phyloP scores from a whole-genome alignment of 1,284 basidiomycete species.

The Irpex rosettiformis region DNA sequence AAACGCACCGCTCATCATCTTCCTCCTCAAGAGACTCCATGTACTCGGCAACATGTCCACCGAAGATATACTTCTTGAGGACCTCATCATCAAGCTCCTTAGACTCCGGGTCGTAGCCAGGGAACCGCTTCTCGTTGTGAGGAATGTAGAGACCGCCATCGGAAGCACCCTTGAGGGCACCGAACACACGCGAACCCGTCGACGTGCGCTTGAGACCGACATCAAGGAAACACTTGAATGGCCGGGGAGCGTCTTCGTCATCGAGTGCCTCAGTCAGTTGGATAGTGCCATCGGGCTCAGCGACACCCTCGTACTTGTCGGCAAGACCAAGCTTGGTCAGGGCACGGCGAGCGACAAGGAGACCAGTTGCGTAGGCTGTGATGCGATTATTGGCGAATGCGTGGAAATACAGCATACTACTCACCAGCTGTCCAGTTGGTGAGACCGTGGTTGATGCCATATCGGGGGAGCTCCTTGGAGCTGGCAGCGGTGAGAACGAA shows the following conservation, averaged over 20 bases:
- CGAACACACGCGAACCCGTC: conserved; percentile 97
- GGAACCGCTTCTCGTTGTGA: conserved; percentile 98
- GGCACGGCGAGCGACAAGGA: conserved; percentile 93
- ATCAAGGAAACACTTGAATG: conserved; percentile 99
- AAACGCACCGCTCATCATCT: conserved; percentile 70
- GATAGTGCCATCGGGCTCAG: conserved; percentile 90
- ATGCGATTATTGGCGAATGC: background rate
- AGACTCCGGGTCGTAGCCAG: conserved; percentile 92
- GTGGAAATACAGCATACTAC: conserved; percentile 16
- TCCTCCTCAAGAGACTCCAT: conserved; percentile 99
- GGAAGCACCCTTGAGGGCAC: conserved; percentile 98
- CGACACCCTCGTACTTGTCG: conserved; percentile 97
- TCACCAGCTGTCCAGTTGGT: conserved; percentile 97
- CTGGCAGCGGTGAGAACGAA: conserved; percentile 86
- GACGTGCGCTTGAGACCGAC: conserved; percentile 98
- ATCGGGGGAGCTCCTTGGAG: conserved; percentile 91
- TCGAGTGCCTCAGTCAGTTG: conserved; percentile 81
- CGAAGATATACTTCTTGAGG: conserved; percentile 97
- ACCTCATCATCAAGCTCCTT: conserved; percentile 96
- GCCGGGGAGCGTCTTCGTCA: conserved; percentile 92
- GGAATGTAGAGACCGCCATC: conserved; percentile 99
- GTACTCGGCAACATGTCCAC: conserved; percentile 98
- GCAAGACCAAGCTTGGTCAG: conserved; percentile 94
- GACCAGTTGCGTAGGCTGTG: conserved; percentile 94
- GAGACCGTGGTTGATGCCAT: conserved; percentile 97